Evolutionary conservation across 2,329 filamentous ascomycete species (phyloP).

Genomic region (Microdochium nivale): DNA sequence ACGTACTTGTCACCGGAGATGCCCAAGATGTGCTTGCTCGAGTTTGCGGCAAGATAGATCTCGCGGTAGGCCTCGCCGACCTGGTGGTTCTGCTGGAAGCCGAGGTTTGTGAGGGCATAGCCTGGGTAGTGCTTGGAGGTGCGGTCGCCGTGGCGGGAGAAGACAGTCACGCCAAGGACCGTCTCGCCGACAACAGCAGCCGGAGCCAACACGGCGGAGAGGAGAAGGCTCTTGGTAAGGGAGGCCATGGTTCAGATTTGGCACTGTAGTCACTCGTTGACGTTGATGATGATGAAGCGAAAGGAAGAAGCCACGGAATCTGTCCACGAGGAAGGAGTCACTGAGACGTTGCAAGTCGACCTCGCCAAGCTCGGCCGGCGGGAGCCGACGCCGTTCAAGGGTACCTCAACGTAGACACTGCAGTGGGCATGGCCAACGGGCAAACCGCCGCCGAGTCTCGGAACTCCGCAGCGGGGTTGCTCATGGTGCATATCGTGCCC

Average conservation of each 20-base stretch:
- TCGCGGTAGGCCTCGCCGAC: constrained; percentile 68
- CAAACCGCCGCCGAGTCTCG: no score
- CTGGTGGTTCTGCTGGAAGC: constrained; percentile 65
- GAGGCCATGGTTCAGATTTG: neutral
- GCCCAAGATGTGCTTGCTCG: constrained; percentile 52
- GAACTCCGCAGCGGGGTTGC: no score
- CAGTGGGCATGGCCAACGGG: no score
- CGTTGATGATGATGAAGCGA: no score
- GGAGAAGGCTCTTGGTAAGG: neutral
- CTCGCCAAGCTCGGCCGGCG: no score
- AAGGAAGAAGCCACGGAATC: no score
- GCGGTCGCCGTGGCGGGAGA: constrained; percentile 83
- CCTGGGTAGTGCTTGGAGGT: constrained; percentile 68
- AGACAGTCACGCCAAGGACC: constrained; percentile 75
- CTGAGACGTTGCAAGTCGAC: no score
- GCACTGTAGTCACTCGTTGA: no score
- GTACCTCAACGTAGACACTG: no score
- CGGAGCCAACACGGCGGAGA: neutral
- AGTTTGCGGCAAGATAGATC: constrained; percentile 60
- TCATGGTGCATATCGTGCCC: no score
- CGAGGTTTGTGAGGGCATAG: constrained; percentile 68
- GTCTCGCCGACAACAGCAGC: constrained; percentile 42
- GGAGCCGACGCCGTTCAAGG: no score
- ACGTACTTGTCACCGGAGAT: constrained; percentile 60
- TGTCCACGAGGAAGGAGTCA: no score